phyloP scores from a whole-genome alignment of 495 filamentous ascomycete genomes.

The Penicillium goetzii region DNA sequence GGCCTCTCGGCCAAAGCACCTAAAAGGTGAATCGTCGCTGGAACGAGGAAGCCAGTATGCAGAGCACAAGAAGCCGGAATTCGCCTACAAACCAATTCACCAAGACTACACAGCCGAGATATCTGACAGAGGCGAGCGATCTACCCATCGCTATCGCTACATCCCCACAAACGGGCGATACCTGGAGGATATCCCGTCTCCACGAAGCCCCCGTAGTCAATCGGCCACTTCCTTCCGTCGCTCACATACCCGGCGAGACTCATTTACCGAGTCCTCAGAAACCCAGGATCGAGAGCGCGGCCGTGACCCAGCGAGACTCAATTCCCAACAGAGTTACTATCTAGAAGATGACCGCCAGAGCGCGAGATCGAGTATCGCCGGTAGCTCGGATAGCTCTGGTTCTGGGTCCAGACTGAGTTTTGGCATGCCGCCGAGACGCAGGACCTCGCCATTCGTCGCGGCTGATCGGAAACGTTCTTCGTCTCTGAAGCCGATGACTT shows the following conservation, averaged over 20 bases:
- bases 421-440: slow-evolving; percentile 22
- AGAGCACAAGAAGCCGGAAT: slow-evolving; percentile 30
- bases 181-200: slow-evolving; percentile 20
- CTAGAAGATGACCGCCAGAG: slow-evolving; percentile 23
- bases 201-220: slow-evolving; percentile 20
- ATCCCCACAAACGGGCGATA: slow-evolving; percentile 38
- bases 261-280: slow-evolving; percentile 14
- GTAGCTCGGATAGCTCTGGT: slow-evolving; percentile 13
- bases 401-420: slow-evolving; percentile 4
- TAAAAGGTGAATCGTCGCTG: slow-evolving; percentile 5
- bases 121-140: slow-evolving; percentile 26
- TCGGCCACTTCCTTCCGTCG: slow-evolving; percentile 24
- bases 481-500: slow-evolving; percentile 39
- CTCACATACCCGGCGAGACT: slow-evolving; percentile 18
- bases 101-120: slow-evolving; percentile 42
- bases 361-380: slow-evolving; percentile 9
- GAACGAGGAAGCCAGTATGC: slow-evolving; percentile 15
- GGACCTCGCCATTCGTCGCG: slow-evolving; percentile 24
- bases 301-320: slow-evolving; percentile 7
- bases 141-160: slow-evolving; percentile 38
- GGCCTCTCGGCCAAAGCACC: slow-evolving; percentile 31
- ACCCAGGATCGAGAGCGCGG: slow-evolving; percentile 1
- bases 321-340: slow-evolving; percentile 5
- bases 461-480: slow-evolving; percentile 33
- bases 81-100: slow-evolving; percentile 42